Evolutionary conservation across 2,329 filamentous ascomycete species (phyloP), one percentile per base, ranked within the genome.

Genomic region (Albifimbria verrucaria): DNA sequence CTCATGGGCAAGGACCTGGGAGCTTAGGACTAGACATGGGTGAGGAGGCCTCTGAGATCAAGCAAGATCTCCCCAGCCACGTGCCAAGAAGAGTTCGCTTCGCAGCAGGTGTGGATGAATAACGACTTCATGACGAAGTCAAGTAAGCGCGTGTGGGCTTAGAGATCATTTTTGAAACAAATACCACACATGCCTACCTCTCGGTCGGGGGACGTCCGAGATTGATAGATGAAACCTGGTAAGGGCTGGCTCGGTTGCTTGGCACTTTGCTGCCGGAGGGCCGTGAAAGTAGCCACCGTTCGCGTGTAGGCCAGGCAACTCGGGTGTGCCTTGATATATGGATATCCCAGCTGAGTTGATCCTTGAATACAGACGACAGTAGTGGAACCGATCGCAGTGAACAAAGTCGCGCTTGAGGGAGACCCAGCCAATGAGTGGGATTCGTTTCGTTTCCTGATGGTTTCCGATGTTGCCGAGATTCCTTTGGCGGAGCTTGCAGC

Each of bases 51-150:
- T 6, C 44, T 4, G 44, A 26, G 21, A 17, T 18, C 23, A 21
- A 32, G 39, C 51, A 54, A 46, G 57, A 59, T 41, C 32, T 59
- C 23, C 54, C 54, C 43, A 53, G 62, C 50, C 66, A 60, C 53
- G 64, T 66, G 47, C 59, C 62, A 32, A 65, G 68, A 49, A 64
- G 67, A 54, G 65, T 72, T 32, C 68, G 69, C 23, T 70, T 71
- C 52, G 55, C 58, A 25, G 53, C 50, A 44, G 57, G 50, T 53
- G 58, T 54, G 52, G 59, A 53, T 41, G 59, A 62, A 48, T 53
- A 57, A 36, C 60, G 53, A 56, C 26, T 39, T 17, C 32, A 39
- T n/a, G 32, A 12, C 32, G 11, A n/a, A 39, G 4, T 32, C 26
- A 7, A 7, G 26, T 15, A 9, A n/a, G n/a, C n/a, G n/a, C n/a